These are phyloP conservation scores for Thermothelomyces thermophilus DNA, from an alignment of 2,329 filamentous ascomycete species.

Conservation along the genomic window DNA sequence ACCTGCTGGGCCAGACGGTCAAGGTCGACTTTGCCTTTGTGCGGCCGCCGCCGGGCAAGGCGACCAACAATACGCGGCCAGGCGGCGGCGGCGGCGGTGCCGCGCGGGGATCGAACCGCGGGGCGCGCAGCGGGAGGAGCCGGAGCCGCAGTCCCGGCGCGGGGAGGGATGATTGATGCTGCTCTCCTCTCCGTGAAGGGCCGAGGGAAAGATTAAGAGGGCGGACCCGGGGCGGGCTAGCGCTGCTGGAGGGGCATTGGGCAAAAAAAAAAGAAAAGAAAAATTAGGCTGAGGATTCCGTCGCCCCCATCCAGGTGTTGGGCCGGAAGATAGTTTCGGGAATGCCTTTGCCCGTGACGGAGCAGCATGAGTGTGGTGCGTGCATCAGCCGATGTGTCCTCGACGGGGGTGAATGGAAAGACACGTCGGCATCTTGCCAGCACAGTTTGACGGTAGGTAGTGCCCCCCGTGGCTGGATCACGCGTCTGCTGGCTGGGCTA, in stretches of 20 bases:
- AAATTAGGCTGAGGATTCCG: too few relatives aligned
- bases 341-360: background rate
- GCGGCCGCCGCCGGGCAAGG: slow-evolving; percentile 62
- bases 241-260: background rate
- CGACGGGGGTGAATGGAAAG: background rate
- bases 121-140: slow-evolving; percentile 36
- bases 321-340: background rate
- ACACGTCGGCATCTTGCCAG: slow-evolving; percentile 21
- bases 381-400: slow-evolving; percentile 19
- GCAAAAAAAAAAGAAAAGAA: too few relatives aligned
- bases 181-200: background rate
- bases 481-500: too few relatives aligned
- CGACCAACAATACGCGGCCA: too few relatives aligned
- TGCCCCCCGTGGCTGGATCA: too few relatives aligned
- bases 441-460: slow-evolving; percentile 10
- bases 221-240: too few relatives aligned
- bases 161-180: slow-evolving; percentile 15
- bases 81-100: slow-evolving; percentile 29
- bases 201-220: too few relatives aligned
- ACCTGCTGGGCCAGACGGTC: slow-evolving; percentile 75
- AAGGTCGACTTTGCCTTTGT: slow-evolving; percentile 82
- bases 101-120: slow-evolving; percentile 33
- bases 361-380: background rate
- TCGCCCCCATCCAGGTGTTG: too few relatives aligned
- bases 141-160: slow-evolving; percentile 42